These are phyloP conservation scores for Nitzschia sp. DNA, from an alignment of 108 stramenopile species.

Conservation along the genomic window DNA sequence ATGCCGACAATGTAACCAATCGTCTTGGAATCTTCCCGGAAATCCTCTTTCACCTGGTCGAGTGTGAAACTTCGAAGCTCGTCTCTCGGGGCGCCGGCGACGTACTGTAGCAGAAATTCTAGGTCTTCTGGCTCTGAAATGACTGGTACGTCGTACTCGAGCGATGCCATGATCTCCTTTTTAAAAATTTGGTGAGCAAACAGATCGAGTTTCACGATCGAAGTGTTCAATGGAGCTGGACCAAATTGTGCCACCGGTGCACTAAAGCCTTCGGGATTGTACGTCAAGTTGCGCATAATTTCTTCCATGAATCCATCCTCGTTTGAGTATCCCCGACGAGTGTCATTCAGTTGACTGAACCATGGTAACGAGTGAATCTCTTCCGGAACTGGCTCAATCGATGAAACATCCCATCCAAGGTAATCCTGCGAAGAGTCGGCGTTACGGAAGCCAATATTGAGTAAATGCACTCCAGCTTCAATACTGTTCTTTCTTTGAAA, in stretches of 20 bases:
- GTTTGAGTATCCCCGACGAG: conserved; percentile 11
- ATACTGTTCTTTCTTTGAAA: too few species aligned
- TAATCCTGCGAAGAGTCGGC: not conserved
- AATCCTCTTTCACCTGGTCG: conserved; percentile 18
- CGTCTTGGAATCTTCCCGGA: conserved; percentile 11
- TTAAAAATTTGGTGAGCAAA: conserved; percentile 19
- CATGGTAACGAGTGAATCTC: not conserved
- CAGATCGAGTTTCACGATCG: conserved; percentile 17
- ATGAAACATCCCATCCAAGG: conserved; percentile 4
- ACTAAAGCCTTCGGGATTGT: not conserved
- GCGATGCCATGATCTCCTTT: conserved; percentile 26
- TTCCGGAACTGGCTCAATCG: not conserved
- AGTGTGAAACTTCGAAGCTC: conserved; percentile 12
- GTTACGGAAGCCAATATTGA: not conserved
- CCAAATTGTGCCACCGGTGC: conserved; percentile 28
- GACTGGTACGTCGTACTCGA: conserved; percentile 33
- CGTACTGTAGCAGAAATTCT: conserved; percentile 9
- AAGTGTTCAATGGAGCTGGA: not conserved
- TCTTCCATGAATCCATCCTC: conserved; percentile 14
- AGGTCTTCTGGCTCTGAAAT: conserved; percentile 24
- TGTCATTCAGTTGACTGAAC: not conserved
- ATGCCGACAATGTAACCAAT: conserved; percentile 23
- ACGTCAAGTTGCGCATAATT: not conserved
- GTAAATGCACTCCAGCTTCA: too few species aligned
- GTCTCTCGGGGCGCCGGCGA: not conserved